Evolutionary conservation across 331 rosid species (phyloP).

Genomic region (Dryas integrifolia): DNA sequence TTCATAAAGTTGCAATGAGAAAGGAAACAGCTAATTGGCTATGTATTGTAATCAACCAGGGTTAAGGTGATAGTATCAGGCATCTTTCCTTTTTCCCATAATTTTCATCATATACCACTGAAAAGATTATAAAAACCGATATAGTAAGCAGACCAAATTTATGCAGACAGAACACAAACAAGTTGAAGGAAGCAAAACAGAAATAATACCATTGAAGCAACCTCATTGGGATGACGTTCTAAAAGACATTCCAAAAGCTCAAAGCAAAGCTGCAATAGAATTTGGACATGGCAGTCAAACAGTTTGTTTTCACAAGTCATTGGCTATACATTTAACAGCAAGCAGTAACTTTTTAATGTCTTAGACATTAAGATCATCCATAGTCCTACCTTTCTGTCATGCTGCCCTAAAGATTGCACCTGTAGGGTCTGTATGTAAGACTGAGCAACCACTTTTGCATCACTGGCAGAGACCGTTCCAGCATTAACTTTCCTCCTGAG

Average conservation of each 20-base stretch:
- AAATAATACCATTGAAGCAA: constrained; percentile 64
- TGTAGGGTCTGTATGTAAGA: constrained; percentile 56
- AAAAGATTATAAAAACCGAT: neutral
- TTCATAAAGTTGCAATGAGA: neutral
- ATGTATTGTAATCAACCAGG: neutral
- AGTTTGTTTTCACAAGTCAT: neutral
- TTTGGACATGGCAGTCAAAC: constrained; percentile 26
- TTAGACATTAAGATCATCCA: neutral
- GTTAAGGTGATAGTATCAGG: neutral
- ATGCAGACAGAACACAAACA: constrained; percentile 4
- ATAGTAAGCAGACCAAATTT: no score
- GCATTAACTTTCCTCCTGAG: constrained; percentile 59
- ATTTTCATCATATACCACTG: neutral
- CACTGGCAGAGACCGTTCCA: constrained; percentile 56
- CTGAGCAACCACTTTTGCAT: constrained; percentile 70
- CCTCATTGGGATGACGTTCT: constrained; percentile 48
- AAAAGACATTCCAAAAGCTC: constrained; percentile 75
- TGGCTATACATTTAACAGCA: neutral
- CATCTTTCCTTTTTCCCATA: neutral
- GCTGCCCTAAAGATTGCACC: constrained; percentile 86
- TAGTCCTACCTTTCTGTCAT: constrained; percentile 73
- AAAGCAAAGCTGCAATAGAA: constrained; percentile 83
- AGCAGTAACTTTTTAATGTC: neutral
- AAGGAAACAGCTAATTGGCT: neutral
- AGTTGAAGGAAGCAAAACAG: constrained; percentile 30